A percentile compares a stretch with the other conserved stretches of the same genome.
Conservation (phyloP, 768 basidiomycete species). For the Russula griseocarnosa region DNA sequence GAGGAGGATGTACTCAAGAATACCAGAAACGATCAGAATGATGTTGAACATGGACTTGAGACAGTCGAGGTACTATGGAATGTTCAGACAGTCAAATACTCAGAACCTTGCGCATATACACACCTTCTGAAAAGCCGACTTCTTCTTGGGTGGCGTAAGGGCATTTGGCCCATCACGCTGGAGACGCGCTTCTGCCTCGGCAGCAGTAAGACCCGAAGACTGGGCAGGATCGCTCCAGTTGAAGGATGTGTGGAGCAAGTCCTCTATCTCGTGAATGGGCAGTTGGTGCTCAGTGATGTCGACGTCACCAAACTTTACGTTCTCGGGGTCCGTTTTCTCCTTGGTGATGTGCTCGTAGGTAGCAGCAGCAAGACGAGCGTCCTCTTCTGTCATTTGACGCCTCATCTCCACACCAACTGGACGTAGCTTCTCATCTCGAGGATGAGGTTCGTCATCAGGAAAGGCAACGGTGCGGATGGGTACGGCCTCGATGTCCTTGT, state of each 20-base stretch:
- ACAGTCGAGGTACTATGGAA: slow-evolving; percentile 55
- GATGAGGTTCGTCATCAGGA: slow-evolving; percentile 36
- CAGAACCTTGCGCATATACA: slow-evolving; percentile 9
- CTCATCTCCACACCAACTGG: slow-evolving; percentile 58
- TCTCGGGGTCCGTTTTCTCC: slow-evolving; percentile 38
- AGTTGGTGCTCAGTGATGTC: slow-evolving; percentile 58
- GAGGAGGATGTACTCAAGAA: slow-evolving; percentile 61
- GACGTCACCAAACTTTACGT: slow-evolving; percentile 40
- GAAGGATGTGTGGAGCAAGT: slow-evolving; percentile 46
- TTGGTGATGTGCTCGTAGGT: slow-evolving; percentile 60
- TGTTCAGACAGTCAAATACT: not conserved
- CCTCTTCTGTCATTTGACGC: slow-evolving; percentile 61
- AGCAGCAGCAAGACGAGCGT: slow-evolving; percentile 61
- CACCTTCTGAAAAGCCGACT: slow-evolving; percentile 61
- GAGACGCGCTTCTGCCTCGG: slow-evolving; percentile 54
- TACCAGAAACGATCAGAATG: slow-evolving; percentile 59
- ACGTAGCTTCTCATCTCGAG: slow-evolving; percentile 37
- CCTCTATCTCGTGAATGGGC: slow-evolving; percentile 40
- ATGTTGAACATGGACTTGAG: slow-evolving; percentile 62
- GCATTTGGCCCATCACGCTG: slow-evolving; percentile 55
- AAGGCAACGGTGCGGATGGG: slow-evolving; percentile 49
- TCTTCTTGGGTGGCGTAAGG: slow-evolving; percentile 64
- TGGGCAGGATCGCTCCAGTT: slow-evolving; percentile 49
- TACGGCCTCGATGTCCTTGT: slow-evolving; percentile 37
- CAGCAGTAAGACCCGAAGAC: slow-evolving; percentile 49